A percentile compares a stretch with the other conserved stretches of the same genome.
phyloP scores from a whole-genome alignment of 2,329 filamentous ascomycete genomes.

The Cladosporium sp. region DNA sequence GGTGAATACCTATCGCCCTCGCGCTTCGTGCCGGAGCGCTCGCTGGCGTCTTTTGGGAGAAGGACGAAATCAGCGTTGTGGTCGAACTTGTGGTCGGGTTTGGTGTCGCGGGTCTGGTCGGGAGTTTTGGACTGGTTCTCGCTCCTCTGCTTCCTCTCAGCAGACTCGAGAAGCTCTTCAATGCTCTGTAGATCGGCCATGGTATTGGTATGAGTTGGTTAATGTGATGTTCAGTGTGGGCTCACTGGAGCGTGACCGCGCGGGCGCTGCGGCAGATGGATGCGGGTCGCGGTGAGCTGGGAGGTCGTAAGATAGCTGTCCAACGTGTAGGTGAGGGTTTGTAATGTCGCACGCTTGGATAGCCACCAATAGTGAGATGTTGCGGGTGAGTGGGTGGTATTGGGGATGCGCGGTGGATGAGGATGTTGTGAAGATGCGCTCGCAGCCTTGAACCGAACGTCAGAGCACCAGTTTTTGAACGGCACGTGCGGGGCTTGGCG shows the following conservation, averaged over 20 bases:
- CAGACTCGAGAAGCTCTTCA: constrained; percentile 81
- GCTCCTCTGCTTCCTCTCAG: constrained; percentile 14
- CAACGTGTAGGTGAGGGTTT: not conserved
- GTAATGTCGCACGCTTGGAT: constrained; percentile 4
- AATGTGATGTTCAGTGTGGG: constrained; percentile 6
- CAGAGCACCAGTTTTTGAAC: not conserved
- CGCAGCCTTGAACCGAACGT: not conserved
- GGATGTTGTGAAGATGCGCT: not conserved
- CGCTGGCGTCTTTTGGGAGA: not conserved
- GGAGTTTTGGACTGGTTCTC: constrained; percentile 10
- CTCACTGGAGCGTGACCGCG: constrained; percentile 11
- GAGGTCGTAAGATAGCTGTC: constrained; percentile 6
- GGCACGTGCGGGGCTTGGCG: not conserved
- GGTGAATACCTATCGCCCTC: constrained; percentile 44
- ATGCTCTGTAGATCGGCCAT: constrained; percentile 43
- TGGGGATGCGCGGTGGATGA: not conserved
- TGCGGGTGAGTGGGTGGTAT: not conserved
- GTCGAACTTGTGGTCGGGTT: constrained; percentile 7
- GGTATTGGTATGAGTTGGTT: constrained; percentile 11
- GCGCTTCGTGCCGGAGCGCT: constrained; percentile 7
- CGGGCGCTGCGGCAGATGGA: not conserved
- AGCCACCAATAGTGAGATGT: not conserved
- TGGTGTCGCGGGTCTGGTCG: not conserved
- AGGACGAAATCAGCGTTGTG: constrained; percentile 11
- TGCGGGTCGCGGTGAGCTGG: constrained; percentile 1